Evolutionary conservation across 768 basidiomycete species (phyloP), one percentile per base, ranked within the genome.

Genomic region (Mycena galopus): DNA sequence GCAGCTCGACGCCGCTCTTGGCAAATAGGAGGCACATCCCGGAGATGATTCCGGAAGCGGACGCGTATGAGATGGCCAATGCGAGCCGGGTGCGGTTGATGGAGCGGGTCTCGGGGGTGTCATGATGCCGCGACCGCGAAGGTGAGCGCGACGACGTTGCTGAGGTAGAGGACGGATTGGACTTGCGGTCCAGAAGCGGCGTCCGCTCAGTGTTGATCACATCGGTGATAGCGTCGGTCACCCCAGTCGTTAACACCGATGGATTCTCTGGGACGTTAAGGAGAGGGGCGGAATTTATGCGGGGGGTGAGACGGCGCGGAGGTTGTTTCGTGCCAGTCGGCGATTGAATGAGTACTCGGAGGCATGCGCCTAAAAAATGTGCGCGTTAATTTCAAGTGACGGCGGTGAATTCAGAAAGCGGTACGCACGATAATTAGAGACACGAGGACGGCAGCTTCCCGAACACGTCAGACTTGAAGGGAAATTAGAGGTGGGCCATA

Each of bases 21-120:
- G 96, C 96, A 73, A 97, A 94, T 19, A 98, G 86, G 29, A 98
- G 84, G 79, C 95, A 97, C 91, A 98, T 94, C 27, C 96, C 96
- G 4, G 93, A 94, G 30, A 97, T 85, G 25, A 94, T 96, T 0
- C 96, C 96, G 4, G 94, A 96, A 62, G 92, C 89, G 16, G 94
- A 94, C 19, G 96, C 93, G 80, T 94, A 98, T 1, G 94, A 94
- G 56, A 96, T 86, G 14, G 96, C 94, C 53, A 96, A 81, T 69
- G 93, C 82, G 1, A 94, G 80, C 1, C 89, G 87, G 14, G 88
- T 91, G 33, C 87, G 87, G 72, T 82, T 77, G 42, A 82, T 78
- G 39, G 81, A 76, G 44, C 77, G 80, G 44, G 77, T 65, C 29
- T 79, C 65, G 21, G 79, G 77, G 55, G 75, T 75, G 30, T 76